Evolutionary conservation across 495 filamentous ascomycete species (phyloP), one percentile per base, ranked within the genome.

Genomic region (Aspergillus sclerotioniger): DNA sequence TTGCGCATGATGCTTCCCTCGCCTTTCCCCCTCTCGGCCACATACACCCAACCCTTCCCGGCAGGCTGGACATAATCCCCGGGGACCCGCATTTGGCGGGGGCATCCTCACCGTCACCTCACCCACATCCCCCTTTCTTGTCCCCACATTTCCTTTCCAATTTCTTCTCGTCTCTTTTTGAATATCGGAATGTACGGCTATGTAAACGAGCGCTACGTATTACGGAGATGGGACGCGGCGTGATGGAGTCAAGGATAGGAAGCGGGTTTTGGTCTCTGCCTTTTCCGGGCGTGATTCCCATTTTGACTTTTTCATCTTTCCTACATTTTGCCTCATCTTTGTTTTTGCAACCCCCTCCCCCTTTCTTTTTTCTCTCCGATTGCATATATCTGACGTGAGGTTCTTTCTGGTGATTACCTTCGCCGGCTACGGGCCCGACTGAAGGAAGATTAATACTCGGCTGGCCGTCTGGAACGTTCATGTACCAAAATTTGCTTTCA

Each of bases 331-430:
- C n/a, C n/a, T n/a, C n/a, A n/a, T n/a, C n/a, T n/a, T n/a, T n/a
- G n/a, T n/a, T n/a, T n/a, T n/a, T n/a, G n/a, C n/a, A n/a, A n/a
- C n/a, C n/a, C n/a, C n/a, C n/a, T n/a, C n/a, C n/a, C n/a, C n/a
- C n/a, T 32, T 21, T 39, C 47, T 53, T 21, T 47, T 54, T 25
- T 10, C 56, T 51, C 5, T 39, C 65, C 54, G 63, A 47, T 57
- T 56, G 51, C 50, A 72, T 73, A 71, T 74, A 69, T 69, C 60
- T 63, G 19, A 25, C 46, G 32, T 53, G 48, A 52, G 31, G 37
- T 41, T n/a, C n/a, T 13, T 7, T 41, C n/a, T 41, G 33, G 33
- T 37, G 7, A 37, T 2, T 41, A 41, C 12, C 6, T 41, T 41
- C 13, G 13, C 13, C 37, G 37, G 13, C 13, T 41, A 41, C 10